phyloP scores from a whole-genome alignment of 2,329 filamentous ascomycete genomes.

The Alternaria metachromatica region DNA sequence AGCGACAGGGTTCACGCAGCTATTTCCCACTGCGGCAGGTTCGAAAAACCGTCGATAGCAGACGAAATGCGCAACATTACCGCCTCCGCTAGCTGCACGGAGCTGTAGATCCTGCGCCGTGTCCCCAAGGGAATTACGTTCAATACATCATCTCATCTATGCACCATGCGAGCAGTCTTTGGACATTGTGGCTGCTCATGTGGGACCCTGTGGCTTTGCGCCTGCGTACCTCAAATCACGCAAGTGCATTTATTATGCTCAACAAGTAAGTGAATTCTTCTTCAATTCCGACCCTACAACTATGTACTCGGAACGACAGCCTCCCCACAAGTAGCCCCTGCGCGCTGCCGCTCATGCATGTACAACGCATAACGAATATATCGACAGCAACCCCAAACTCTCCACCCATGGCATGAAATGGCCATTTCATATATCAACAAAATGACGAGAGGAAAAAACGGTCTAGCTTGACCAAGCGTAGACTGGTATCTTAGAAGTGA shows the following conservation, averaged over 20 bases:
- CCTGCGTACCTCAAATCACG: not conserved
- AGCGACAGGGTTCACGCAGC: conserved; percentile 32
- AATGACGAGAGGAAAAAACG: conserved; percentile 37
- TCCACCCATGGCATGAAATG: conserved; percentile 17
- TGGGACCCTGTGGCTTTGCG: not conserved
- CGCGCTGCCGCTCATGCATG: conserved; percentile 19
- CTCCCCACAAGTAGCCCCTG: conserved; percentile 37
- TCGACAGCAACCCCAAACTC: conserved; percentile 24
- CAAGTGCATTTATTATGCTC: not conserved
- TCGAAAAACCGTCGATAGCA: conserved; percentile 26
- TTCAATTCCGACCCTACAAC: conserved; percentile 33
- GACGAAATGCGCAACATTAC: conserved; percentile 30
- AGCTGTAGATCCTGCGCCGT: not conserved
- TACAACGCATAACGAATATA: conserved; percentile 33
- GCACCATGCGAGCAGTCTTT: not conserved
- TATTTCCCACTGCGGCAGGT: conserved; percentile 29
- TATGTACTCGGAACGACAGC: conserved; percentile 39
- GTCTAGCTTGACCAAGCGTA: conserved; percentile 41
- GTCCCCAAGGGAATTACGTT: not conserved
- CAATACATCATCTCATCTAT: not conserved
- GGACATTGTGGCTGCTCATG: not conserved
- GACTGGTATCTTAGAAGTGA: conserved; percentile 54
- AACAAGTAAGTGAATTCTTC: conserved; percentile 29
- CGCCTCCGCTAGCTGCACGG: conserved; percentile 13
- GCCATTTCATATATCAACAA: conserved; percentile 26